Evolutionary conservation across 768 basidiomycete genomes (phyloP), one percentile per base, ranked within the genome.

Genomic region (Boletellus ananas): DNA sequence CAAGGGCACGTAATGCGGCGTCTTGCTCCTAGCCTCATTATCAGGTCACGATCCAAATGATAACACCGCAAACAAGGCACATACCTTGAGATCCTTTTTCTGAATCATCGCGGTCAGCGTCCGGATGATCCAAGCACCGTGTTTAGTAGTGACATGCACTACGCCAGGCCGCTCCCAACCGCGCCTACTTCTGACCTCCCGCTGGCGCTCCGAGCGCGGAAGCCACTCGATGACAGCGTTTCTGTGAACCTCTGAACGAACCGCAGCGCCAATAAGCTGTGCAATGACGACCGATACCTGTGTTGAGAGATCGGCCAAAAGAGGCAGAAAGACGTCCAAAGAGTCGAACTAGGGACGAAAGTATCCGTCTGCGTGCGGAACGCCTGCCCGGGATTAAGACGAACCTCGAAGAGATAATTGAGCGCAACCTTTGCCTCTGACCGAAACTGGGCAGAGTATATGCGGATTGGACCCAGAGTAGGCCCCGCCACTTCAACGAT

Each of bases 111-210:
- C 67, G 4, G 75, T 63, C 34, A 89, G 61, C 34, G 73, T 73
- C 39, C 79, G 69, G 2, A 79, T 75, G 8, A 80, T 79, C 84
- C 86, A 87, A 0, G 79, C 78, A 7, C 83, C 80, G 23, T 74
- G 71, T 31, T 70, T 71, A 2, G 75, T 70, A 11, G 66, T 70
- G 4, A 70, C 68, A 21, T 67, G 66, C 13, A 64, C 63, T 1
- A 71, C 57, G 0, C 76, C 73, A 0, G 76, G 70, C 60, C 82
- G 84, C 68, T 90, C 88, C 88, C 88, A 91, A 4, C 87, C 85
- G 1, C 88, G 75, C 51, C 79, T 79, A 3, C 74, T 74, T 54
- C 77, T 83, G 21, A 74, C 70, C 45, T 83, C 82, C 52, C 72
- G 76, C 35, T 71, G 61, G 18, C 85, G 70, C 18, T 87, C 84